Base-by-base conservation (phyloP, 2,329 filamentous ascomycete genomes). In the Stachybotrys elegans region DNA sequence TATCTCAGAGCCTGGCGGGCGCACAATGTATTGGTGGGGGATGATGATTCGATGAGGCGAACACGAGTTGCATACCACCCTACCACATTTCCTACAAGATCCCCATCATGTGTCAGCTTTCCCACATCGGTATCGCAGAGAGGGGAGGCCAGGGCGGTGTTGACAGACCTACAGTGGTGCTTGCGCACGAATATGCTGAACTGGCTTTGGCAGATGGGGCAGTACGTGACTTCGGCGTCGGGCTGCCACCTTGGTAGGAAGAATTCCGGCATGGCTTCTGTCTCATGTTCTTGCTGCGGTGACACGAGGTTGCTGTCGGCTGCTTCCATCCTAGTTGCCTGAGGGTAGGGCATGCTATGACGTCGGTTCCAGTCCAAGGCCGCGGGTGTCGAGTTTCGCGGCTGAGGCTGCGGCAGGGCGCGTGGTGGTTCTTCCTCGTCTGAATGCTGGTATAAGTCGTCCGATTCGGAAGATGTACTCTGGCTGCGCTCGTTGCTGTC, bases 21-120 rank as follows among this genome's bases (percentile, higher is more conserved):
- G 84, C 21, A 96, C 90, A 51, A 97, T 95, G 62, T 88, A 97
- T 59, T 93, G 88, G 51, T 91, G 80, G 1, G 92, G 92, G 50
- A 97, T 96, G 4, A 88, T 95, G 59, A 97, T 97, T 48, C 90
- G 81, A 64, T 97, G 92, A 4, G 92, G 92, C 3, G 92, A 96
- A 68, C 92, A 97, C 17, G 81, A 75, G 46, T 84, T 83, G 65
- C 92, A 97, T 20, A 97, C 92, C 8, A 97, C 91, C 48, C 90
- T 76, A 37, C 92, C 92, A 61, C 92, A 97, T 78, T 95, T 96
- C 53, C 84, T 86, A 39, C 17, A 17, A 13, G n/a, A 13, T n/a
- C n/a, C n/a, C n/a, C n/a, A n/a, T n/a, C n/a, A n/a, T n/a, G n/a
- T 6, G 37, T 59, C 37, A 57, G 53, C 43, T 23, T 43, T 41